Evolutionary conservation across 2,329 filamentous ascomycete genomes (phyloP), one percentile per base, ranked within the genome.

Genomic region (Fusarium piperis): DNA sequence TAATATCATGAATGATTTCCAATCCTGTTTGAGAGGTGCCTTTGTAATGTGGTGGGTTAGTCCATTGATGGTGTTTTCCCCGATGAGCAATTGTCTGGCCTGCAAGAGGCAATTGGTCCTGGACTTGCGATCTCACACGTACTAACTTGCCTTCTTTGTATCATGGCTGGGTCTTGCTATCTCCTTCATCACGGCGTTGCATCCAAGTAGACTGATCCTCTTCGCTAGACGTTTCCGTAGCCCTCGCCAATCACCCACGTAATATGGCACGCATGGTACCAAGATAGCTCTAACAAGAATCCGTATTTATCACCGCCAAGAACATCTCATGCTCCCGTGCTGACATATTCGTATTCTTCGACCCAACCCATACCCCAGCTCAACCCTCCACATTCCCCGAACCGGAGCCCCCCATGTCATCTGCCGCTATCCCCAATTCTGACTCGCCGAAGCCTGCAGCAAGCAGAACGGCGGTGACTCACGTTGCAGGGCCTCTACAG

Each of bases 391-490:
- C 56, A 44, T 28, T 15, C 26, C 56, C 46, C 56, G 18, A 52
- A 65, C 44, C 13, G 15, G 32, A 2, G n/a, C 44, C 28, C 62
- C 23, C 39, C 44, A 28, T 48, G 23, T 48, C 44, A 30, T 28
- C 44, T 28, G 39, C 33, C 62, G 51, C 73, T 68, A 74, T 73
- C n/a, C 71, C 71, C 26, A 55, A 65, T 76, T 68, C 65, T 65
- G 70, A 33, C 60, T 72, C 70, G 74, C 74, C 74, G 74, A 68
- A 36, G 15, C 18, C 23, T 55, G 51, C 35, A 26, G 36, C 16
- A 11, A 23, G 44, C 68, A 67, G 36, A 46, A 55, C 15, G 28
- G 35, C 15, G 26, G 64, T 75, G 73, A 76, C 67, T 75, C 73
- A 75, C 41, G 13, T 36, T 68, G 6, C 64, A 30, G 57, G 57